These are phyloP conservation scores for Penicillium sp. DNA, from an alignment of 2,329 filamentous ascomycete genomes.

Conservation along the genomic window DNA sequence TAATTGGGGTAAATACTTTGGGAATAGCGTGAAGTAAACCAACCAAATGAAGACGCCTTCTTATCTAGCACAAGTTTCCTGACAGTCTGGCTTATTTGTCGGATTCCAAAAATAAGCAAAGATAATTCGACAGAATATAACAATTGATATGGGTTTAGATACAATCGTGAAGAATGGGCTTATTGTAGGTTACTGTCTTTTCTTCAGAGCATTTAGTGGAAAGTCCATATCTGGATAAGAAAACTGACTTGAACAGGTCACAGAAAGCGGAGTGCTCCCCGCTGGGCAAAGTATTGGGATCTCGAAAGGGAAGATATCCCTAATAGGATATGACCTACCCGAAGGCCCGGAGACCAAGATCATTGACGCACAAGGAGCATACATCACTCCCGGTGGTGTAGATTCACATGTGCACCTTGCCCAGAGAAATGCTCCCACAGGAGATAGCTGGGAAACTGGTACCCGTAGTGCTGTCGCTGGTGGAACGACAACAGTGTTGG, in stretches of 20 bases:
- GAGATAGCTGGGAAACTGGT: constrained; percentile 1
- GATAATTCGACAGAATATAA: neutral
- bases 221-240: no score
- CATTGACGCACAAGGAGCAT: constrained; percentile 3
- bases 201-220: neutral
- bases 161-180: constrained; percentile 1
- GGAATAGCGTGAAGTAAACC: neutral
- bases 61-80: neutral
- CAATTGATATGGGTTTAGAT: neutral
- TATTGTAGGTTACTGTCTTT: neutral
- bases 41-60: neutral
- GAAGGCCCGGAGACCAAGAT: neutral
- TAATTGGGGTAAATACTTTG: neutral
- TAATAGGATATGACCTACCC: neutral
- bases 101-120: neutral
- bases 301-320: neutral
- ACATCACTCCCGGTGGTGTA: constrained; percentile 2
- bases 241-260: neutral
- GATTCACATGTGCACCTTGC: constrained; percentile 7
- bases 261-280: constrained; percentile 1
- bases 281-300: neutral
- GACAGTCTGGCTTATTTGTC: neutral
- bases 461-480: constrained; percentile 58
- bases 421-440: constrained; percentile 1
- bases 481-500: constrained; percentile 31